Base-by-base conservation (phyloP, 495 filamentous ascomycete genomes). In the Zalerion maritima region DNA sequence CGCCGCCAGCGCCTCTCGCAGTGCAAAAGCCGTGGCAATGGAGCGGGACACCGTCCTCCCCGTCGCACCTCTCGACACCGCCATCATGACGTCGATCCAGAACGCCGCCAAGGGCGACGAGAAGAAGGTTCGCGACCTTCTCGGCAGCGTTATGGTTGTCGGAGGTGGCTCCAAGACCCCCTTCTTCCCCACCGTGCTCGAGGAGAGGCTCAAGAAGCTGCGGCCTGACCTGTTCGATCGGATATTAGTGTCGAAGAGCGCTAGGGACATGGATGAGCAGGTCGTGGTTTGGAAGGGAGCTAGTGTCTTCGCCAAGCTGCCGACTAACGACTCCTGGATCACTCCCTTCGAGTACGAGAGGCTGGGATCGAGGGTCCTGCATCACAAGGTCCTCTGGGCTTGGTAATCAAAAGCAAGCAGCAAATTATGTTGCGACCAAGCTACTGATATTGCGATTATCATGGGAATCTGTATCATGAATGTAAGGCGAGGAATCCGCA, bases 241-340 rank as follows among this genome's bases (percentile, higher is more conserved):
- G 37, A 85, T 97, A 37, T 64, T 96, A 41, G 83, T 96, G 28
- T 83, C 81, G 19, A 69, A 72, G 10, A 86, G 83, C 20, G 91
- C 89, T 1, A 55, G 89, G 37, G 89, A 97, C 42, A 69, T 97
- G 47, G 89, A 96, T 49, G 80, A 83, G 14, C 83, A 94, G 48
- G 85, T 94, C 4, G 80, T 96, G 18, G 78, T 79, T 5, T 97
- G 89, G 89, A 97, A 97, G 64, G 89, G 89, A 2, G 91, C 80
- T 3, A 93, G 85, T 44, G 81, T 97, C 16, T 97, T 94, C 62
- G 85, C 81, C n/a, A 87, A 92, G 57, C 58, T 97, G 47, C 58
- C 62, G 17, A 81, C 78, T 6, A 94, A 94, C 53, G 91, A 97
- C 55, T 83, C 75, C 51, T 96, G 89, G 89, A 83, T 96, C 39